Conservation (phyloP, 768 basidiomycete species). For the Pleurotus giganteus region DNA sequence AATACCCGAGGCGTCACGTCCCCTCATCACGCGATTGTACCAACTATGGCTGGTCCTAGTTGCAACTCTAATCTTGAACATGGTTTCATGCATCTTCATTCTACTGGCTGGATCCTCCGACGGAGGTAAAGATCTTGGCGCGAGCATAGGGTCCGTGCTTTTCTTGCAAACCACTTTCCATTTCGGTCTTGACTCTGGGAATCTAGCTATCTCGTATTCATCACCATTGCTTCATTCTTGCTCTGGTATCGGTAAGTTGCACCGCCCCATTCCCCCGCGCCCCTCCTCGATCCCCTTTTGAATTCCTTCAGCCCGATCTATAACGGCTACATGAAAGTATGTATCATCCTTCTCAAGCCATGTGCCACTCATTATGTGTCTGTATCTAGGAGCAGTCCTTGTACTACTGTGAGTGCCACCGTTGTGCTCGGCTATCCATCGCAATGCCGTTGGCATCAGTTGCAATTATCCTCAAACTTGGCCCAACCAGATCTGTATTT, state of each 20-base stretch:
- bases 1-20: constrained; percentile 78
- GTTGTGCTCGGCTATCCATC: background rate
- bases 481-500: constrained; percentile 81
- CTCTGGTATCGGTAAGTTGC: constrained; percentile 86
- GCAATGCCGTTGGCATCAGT: background rate
- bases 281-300: constrained; percentile 10
- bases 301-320: constrained; percentile 74
- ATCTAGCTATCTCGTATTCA: constrained; percentile 75
- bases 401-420: constrained; percentile 74
- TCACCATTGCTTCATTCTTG: constrained; percentile 78
- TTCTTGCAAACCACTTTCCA: constrained; percentile 11
- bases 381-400: constrained; percentile 78
- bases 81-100: constrained; percentile 86
- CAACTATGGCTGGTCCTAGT: constrained; percentile 92
- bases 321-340: constrained; percentile 95
- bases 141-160: constrained; percentile 70
- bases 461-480: constrained; percentile 24
- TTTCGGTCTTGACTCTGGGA: constrained; percentile 20
- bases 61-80: constrained; percentile 80
- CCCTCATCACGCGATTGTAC: constrained; percentile 83
- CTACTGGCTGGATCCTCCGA: constrained; percentile 74
- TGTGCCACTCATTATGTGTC: constrained; percentile 21
- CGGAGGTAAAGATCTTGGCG: constrained; percentile 78
- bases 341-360: constrained; percentile 17
- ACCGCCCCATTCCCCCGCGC: constrained; percentile 10